A percentile compares a stretch with the other conserved stretches of the same genome.
Evolutionary conservation across 345 rosid genomes (phyloP).

Genomic region (Hibiscus mutabilis): DNA sequence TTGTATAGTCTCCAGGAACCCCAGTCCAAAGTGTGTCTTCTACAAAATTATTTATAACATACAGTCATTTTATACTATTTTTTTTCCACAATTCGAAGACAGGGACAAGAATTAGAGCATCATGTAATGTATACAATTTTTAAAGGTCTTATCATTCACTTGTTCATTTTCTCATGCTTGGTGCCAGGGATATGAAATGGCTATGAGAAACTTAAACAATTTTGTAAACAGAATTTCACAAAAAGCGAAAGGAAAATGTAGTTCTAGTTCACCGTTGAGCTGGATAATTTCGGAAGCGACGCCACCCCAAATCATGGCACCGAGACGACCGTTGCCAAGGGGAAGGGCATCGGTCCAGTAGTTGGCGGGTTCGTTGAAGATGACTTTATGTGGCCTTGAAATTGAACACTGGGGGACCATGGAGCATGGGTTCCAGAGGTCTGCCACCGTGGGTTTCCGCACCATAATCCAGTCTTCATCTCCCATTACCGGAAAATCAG

Average conservation of each 20-base stretch:
- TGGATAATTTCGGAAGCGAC: constrained; percentile 61
- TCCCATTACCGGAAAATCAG: constrained; percentile 20
- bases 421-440: constrained; percentile 34
- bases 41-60: constrained; percentile 18
- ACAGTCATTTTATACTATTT: neutral
- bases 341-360: constrained; percentile 88
- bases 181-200: too few species aligned
- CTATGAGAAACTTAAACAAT: neutral
- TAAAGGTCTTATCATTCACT: too few species aligned
- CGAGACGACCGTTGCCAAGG: constrained; percentile 83
- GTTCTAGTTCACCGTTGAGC: constrained; percentile 53
- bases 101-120: too few species aligned
- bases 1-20: constrained; percentile 55
- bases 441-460: constrained; percentile 39
- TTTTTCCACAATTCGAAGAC: neutral
- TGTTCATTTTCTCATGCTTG: too few species aligned
- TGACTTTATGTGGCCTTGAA: constrained; percentile 48
- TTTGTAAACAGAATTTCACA: neutral
- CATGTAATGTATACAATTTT: too few species aligned
- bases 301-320: constrained; percentile 94
- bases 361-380: constrained; percentile 58
- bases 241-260: neutral
- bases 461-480: constrained; percentile 41
- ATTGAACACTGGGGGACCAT: constrained; percentile 11
- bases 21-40: constrained; percentile 95